These are phyloP conservation scores for Westerdykella sp. DNA, from an alignment of 2,329 filamentous ascomycete species.

Conservation along the genomic window DNA sequence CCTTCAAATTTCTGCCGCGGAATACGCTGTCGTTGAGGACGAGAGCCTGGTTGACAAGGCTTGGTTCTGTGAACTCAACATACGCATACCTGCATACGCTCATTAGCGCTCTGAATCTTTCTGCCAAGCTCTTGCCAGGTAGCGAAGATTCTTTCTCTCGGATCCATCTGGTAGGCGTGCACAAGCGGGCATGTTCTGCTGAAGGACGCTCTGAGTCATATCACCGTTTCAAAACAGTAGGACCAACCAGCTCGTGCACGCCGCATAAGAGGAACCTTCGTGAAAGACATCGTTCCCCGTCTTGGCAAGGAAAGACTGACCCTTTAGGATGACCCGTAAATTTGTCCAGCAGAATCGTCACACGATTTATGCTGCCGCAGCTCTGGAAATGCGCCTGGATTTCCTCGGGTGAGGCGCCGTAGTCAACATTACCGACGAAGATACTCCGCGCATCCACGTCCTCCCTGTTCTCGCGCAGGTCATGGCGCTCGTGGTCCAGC, in stretches of 20 bases:
- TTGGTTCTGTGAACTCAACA: conserved; percentile 94
- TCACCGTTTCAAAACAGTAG: neutral
- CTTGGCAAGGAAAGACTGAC: conserved; percentile 52
- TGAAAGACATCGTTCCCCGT: conserved; percentile 29
- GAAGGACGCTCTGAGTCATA: conserved; percentile 2
- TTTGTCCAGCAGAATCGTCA: conserved; percentile 96
- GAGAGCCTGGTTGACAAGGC: conserved; percentile 83
- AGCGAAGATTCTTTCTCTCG: conserved; percentile 38
- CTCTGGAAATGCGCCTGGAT: conserved; percentile 98
- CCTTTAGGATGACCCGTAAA: conserved; percentile 99
- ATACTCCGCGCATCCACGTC: conserved; percentile 93
- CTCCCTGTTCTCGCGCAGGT: conserved; percentile 85
- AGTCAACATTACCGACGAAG: conserved; percentile 98
- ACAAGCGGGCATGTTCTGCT: neutral
- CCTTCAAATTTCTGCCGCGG: conserved; percentile 92
- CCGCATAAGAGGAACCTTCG: conserved; percentile 13
- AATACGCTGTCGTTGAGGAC: conserved; percentile 96
- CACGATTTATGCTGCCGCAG: conserved; percentile 94
- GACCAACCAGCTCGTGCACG: neutral
- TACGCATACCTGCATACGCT: conserved; percentile 78
- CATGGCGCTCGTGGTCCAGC: conserved; percentile 77
- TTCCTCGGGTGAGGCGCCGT: conserved; percentile 93
- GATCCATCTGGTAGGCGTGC: no score
- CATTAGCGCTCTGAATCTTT: conserved; percentile 50
- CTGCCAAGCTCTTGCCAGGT: conserved; percentile 51